Evolutionary conservation across 2,329 filamentous ascomycete species (phyloP).

Genomic region (Nothophoma quercina): DNA sequence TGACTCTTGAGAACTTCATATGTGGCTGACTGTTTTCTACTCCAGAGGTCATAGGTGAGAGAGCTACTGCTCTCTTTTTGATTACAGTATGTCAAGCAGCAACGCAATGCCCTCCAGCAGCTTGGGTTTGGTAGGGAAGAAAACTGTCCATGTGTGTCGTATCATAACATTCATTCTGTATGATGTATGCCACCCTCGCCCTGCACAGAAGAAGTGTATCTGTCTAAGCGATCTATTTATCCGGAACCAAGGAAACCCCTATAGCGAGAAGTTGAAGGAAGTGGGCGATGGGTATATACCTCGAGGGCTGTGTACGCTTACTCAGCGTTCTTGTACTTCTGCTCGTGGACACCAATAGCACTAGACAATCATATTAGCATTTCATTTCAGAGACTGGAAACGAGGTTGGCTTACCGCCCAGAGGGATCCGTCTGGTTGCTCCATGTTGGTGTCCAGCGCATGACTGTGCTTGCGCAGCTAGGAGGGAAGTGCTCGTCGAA

Average conservation of each 20-base stretch:
- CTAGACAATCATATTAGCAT: constrained; percentile 18
- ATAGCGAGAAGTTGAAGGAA: not conserved
- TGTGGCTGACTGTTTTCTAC: too few species aligned
- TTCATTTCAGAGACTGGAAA: too few species aligned
- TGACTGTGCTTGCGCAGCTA: constrained; percentile 88
- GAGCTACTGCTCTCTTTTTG: too few species aligned
- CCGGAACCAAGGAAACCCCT: not conserved
- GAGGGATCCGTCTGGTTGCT: constrained; percentile 95
- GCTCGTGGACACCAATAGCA: constrained; percentile 45
- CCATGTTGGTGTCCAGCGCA: constrained; percentile 98
- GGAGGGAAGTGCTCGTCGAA: constrained; percentile 98
- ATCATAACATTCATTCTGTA: constrained; percentile 4
- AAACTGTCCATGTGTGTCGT: too few species aligned
- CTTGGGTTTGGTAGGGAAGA: too few species aligned
- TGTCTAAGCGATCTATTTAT: not conserved
- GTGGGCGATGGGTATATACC: not conserved
- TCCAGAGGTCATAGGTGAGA: too few species aligned
- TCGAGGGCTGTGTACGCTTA: constrained; percentile 7
- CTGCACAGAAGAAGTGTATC: not conserved
- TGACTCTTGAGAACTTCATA: too few species aligned
- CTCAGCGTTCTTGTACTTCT: constrained; percentile 41
- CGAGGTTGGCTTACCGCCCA: constrained; percentile 79
- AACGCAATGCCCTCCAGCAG: too few species aligned
- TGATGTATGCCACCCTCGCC: not conserved
- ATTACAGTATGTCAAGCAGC: too few species aligned